Conservation (phyloP, 2,329 filamentous ascomycete species). For the Epichloe hybrida region DNA sequence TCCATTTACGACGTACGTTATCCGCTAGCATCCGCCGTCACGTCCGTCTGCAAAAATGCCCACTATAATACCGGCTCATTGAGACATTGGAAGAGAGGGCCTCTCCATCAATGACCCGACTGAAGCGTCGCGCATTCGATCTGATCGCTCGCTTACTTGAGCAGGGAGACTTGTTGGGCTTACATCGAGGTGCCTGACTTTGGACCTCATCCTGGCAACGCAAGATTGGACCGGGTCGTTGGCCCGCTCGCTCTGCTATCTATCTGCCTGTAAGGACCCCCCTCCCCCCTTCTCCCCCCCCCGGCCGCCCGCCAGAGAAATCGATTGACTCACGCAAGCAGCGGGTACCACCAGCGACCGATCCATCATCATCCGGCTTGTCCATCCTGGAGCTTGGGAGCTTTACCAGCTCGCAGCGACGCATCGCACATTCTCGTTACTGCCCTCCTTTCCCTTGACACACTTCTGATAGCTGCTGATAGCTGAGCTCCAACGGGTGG, state of each 20-base stretch:
- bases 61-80: too few species aligned
- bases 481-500: background rate
- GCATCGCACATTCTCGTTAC: background rate
- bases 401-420: slow-evolving; percentile 6
- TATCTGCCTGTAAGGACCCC: too few species aligned
- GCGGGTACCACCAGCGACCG: background rate
- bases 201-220: background rate
- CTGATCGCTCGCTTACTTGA: slow-evolving; percentile 6
- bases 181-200: slow-evolving; percentile 11
- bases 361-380: slow-evolving; percentile 1
- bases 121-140: background rate
- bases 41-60: too few species aligned
- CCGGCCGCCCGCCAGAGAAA: too few species aligned
- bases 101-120: background rate
- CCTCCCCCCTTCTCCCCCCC: too few species aligned
- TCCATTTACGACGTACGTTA: too few species aligned
- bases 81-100: background rate
- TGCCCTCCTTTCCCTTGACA: background rate
- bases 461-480: background rate
- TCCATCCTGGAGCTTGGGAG: slow-evolving; percentile 4
- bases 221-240: too few species aligned
- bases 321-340: too few species aligned
- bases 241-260: too few species aligned
- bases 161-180: slow-evolving; percentile 8
- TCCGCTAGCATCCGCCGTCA: too few species aligned